A percentile compares a stretch with the other conserved stretches of the same genome.
Evolutionary conservation across 2,329 filamentous ascomycete species (phyloP).

Genomic region (Fusarium drepaniforme): DNA sequence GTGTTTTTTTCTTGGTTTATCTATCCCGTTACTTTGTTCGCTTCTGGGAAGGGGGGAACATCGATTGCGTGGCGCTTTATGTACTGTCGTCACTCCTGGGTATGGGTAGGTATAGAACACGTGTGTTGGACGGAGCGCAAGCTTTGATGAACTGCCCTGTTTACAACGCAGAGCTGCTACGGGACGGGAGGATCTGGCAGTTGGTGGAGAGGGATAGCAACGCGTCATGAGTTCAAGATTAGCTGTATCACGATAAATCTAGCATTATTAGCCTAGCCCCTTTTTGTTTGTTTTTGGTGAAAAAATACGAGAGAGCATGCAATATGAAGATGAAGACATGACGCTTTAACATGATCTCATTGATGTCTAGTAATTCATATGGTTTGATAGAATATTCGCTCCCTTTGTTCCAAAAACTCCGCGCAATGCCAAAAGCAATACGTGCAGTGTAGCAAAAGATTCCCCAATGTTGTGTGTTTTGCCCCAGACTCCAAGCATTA

Average conservation of each 20-base stretch:
- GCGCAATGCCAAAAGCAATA: conserved; percentile 17
- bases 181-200: conserved; percentile 9
- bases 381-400: background rate
- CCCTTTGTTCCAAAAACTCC: conserved; percentile 18
- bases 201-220: conserved; percentile 32
- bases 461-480: background rate
- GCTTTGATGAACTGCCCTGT: conserved; percentile 39
- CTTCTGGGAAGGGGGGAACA: conserved; percentile 7
- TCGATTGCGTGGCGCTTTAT: conserved; percentile 35
- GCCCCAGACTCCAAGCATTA: conserved; percentile 20
- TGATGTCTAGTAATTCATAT: background rate
- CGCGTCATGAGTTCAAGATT: conserved; percentile 40
- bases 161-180: conserved; percentile 36
- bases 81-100: conserved; percentile 35
- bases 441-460: background rate
- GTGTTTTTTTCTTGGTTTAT: conserved; percentile 33
- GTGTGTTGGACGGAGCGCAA: conserved; percentile 36
- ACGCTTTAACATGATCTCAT: background rate
- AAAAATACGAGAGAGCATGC: background rate
- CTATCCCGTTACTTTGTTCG: conserved; percentile 7
- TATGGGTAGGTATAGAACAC: conserved; percentile 37
- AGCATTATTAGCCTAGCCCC: background rate
- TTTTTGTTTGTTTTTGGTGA: background rate
- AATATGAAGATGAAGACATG: background rate
- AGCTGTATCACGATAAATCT: conserved; percentile 29